Percentiles rank a stretch among this genome's conserved stretches.
phyloP scores from a whole-genome alignment of 169 alveolate genomes.

The Theileria orientalis region DNA sequence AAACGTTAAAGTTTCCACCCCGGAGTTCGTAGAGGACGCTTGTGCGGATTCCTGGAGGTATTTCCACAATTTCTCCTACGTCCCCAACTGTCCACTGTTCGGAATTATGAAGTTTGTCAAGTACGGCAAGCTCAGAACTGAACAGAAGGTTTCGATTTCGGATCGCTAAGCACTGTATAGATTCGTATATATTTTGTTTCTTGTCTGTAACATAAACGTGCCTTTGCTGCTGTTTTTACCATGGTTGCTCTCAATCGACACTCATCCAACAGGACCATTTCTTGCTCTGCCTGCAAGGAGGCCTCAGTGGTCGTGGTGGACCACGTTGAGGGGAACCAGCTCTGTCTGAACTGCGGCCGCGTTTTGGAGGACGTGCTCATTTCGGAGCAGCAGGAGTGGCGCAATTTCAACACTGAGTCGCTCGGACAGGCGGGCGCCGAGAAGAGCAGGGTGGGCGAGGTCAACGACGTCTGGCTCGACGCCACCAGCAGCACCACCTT shows the following conservation, averaged over 20 bases:
- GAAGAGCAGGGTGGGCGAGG: conserved; percentile 85
- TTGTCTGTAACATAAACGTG: too few relatives aligned
- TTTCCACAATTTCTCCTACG: conserved; percentile 49
- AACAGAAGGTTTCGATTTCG: conserved; percentile 8
- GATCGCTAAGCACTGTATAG: neutral
- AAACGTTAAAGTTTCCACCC: conserved; percentile 2
- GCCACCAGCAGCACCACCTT: conserved; percentile 84
- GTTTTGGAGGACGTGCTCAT: conserved; percentile 80
- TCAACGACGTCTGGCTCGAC: conserved; percentile 86
- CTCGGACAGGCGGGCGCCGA: conserved; percentile 80
- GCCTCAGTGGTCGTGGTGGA: conserved; percentile 76
- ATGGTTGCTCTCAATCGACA: conserved; percentile 8
- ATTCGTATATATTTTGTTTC: too few relatives aligned
- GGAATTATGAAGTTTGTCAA: conserved; percentile 46
- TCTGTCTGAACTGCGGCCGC: conserved; percentile 83
- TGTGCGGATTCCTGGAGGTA: conserved; percentile 64
- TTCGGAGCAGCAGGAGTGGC: conserved; percentile 88
- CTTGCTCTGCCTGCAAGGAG: conserved; percentile 78
- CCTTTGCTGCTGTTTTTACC: too few relatives aligned
- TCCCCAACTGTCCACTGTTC: conserved; percentile 40
- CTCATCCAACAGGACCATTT: conserved; percentile 15
- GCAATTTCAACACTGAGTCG: conserved; percentile 76
- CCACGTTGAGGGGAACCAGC: conserved; percentile 83
- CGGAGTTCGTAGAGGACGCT: conserved; percentile 38
- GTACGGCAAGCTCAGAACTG: conserved; percentile 37